These are phyloP conservation scores for Cichorium intybus DNA, from an alignment of 140 eudicot species.

Conservation along the genomic window DNA sequence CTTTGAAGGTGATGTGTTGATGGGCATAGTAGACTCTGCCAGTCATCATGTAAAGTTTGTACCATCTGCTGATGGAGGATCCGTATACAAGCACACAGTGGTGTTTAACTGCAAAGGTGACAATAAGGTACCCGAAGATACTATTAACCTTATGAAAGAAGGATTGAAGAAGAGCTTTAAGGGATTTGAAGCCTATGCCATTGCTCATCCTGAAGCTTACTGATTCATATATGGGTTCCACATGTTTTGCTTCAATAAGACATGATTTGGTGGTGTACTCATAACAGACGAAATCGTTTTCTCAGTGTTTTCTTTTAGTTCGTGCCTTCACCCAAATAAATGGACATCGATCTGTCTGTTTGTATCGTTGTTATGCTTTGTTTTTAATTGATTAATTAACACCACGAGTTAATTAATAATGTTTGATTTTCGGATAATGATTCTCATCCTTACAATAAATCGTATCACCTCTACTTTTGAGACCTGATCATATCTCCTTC, in stretches of 20 bases:
- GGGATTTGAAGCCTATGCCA: not conserved
- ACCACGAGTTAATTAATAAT: no score
- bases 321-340: no score
- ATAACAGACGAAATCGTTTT: not conserved
- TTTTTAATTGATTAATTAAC: no score
- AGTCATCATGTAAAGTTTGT: slow-evolving; percentile 11
- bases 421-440: no score
- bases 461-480: no score
- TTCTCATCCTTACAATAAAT: no score
- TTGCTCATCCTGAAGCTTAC: not conserved
- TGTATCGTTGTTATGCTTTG: no score
- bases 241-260: not conserved
- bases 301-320: no score
- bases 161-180: slow-evolving; percentile 19
- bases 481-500: no score
- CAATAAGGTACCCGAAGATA: slow-evolving; percentile 1
- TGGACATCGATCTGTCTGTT: no score
- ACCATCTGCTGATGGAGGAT: slow-evolving; percentile 10
- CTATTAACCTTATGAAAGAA: slow-evolving; percentile 12
- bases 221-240: not conserved
- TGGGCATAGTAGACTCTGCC: slow-evolving; percentile 11
- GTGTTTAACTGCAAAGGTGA: slow-evolving; percentile 10
- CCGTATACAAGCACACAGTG: slow-evolving; percentile 17
- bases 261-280: not conserved
- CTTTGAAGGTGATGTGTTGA: slow-evolving; percentile 16